Conservation (phyloP, 106 monocot species). For the Allium sativum region DNA sequence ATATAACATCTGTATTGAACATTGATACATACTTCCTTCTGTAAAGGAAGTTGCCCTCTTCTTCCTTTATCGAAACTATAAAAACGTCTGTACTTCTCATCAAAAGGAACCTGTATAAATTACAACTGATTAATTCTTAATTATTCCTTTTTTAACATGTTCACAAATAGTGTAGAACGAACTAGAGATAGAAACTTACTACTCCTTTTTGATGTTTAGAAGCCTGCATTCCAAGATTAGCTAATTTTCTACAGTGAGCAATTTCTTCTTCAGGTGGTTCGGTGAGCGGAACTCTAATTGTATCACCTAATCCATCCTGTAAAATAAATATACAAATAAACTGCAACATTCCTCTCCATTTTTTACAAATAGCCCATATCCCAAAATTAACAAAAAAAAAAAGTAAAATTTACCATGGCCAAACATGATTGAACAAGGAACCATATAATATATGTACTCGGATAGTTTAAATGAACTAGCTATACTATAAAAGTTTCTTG, state of each 20-base stretch:
- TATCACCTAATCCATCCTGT: slow-evolving; percentile 99
- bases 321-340: not conserved
- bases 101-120: slow-evolving; percentile 60
- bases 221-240: slow-evolving; percentile 85
- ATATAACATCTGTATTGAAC: not conserved
- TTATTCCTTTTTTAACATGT: not conserved
- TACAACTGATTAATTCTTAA: not conserved
- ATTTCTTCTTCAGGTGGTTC: slow-evolving; percentile 99
- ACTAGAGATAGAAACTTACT: slow-evolving; percentile 28
- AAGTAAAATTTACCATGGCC: not conserved
- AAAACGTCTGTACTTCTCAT: slow-evolving; percentile 87
- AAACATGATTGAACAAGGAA: no score
- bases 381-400: not conserved
- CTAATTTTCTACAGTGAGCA: slow-evolving; percentile 90
- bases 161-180: not conserved
- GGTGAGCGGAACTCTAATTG: slow-evolving; percentile 92
- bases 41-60: slow-evolving; percentile 85
- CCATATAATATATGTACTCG: no score
- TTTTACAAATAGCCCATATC: not conserved
- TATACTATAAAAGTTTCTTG: no score
- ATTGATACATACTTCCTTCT: slow-evolving; percentile 60
- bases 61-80: slow-evolving; percentile 92
- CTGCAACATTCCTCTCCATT: no score
- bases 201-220: slow-evolving; percentile 70
- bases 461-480: no score